Base-by-base conservation (phyloP, 164 flowering plant species). In the Liriodendron chinense region DNA sequence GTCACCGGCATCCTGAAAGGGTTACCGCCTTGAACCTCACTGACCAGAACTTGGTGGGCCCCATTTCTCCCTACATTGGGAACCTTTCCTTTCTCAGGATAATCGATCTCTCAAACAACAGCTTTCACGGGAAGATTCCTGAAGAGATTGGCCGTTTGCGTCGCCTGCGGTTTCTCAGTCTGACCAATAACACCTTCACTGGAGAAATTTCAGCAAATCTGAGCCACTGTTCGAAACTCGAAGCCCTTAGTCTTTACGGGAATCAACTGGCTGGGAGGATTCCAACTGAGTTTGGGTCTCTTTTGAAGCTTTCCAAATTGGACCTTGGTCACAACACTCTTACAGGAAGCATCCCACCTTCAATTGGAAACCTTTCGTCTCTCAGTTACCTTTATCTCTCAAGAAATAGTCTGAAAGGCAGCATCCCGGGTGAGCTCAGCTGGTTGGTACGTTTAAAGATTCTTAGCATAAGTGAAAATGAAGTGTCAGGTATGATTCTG, bases 41-140 rank as follows among this genome's bases (percentile, higher is more conserved):
- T 0, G 76, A 77, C 22, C 71, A 59, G 1, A 48, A 75, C 5
- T 34, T 47, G 85, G 7, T 9, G 24, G 0, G 87, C 85, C 14
- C 1, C 84, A 23, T 88, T 2, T 77, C 77, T 69, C 87, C 91
- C 7, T 72, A 72, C 20, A 71, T 87, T 10, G 86, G 82, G 5
- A 88, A 88, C 47, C 85, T 88, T 59, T 78, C 87, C n/a, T 83
- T 78, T 65, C 89, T 88, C 6, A 22, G 25, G 16, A 70, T 76
- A 24, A 80, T 88, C 68, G 64, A 83, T 1, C 82, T 89, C 9
- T 80, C 78, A 50, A 62, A 80, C 68, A 88, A 88, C 76, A 57
- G 53, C 7, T 73, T 87, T 2, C 22, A 7, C 2, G 88, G 87
- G 7, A 13, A 56, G 9, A 21, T 88, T 74, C 87, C 90, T 2